Evolutionary conservation across 495 filamentous ascomycete species (phyloP).

Genomic region (Rusavskia elegans): DNA sequence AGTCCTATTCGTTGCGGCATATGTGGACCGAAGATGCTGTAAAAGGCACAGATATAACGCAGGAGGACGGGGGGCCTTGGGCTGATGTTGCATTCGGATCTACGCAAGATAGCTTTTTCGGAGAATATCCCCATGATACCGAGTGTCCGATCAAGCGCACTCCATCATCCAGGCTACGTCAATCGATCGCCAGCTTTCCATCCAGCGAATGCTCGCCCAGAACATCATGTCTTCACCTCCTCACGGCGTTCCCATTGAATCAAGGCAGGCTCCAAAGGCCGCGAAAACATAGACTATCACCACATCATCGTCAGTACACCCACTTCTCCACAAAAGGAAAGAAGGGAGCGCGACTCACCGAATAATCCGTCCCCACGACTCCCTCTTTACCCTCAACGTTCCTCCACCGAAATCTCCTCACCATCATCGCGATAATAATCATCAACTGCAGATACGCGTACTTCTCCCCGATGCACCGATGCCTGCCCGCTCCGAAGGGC

Average conservation of each 20-base stretch:
- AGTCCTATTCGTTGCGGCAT: too few relatives aligned
- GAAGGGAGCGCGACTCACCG: slow-evolving; percentile 28
- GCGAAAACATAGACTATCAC: slow-evolving; percentile 24
- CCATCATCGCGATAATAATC: slow-evolving; percentile 66
- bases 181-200: too few relatives aligned
- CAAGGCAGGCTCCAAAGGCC: slow-evolving; percentile 46
- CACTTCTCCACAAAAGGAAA: background rate
- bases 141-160: too few relatives aligned
- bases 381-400: slow-evolving; percentile 52
- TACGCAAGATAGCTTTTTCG: too few relatives aligned
- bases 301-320: background rate
- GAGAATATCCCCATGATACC: too few relatives aligned
- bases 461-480: slow-evolving; percentile 93
- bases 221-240: background rate
- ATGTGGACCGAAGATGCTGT: too few relatives aligned
- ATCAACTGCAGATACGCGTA: slow-evolving; percentile 88
- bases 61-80: too few relatives aligned
- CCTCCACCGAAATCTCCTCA: slow-evolving; percentile 57
- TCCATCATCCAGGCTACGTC: too few relatives aligned
- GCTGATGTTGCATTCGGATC: too few relatives aligned
- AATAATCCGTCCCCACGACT: slow-evolving; percentile 74
- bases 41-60: too few relatives aligned
- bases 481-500: slow-evolving; percentile 85
- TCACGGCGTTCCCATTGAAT: slow-evolving; percentile 49
- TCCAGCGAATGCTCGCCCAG: too few relatives aligned